Evolutionary conservation across 2,329 filamentous ascomycete genomes (phyloP).

Genomic region (Orbilia javanica): DNA sequence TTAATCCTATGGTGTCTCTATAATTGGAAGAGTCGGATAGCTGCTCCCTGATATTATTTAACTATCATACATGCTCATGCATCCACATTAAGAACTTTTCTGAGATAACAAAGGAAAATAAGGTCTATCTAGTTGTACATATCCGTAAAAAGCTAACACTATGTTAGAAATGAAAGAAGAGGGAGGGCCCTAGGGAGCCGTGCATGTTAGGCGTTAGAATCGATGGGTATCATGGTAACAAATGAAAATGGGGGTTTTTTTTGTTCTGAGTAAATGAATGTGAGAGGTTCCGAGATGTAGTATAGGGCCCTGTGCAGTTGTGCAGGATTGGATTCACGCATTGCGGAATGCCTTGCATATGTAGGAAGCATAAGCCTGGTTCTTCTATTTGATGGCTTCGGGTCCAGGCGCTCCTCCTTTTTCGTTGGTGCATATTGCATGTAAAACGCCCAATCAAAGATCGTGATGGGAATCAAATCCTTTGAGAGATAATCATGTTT

Average conservation of each 20-base stretch:
- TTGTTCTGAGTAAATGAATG: not conserved
- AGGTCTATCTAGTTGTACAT: not conserved
- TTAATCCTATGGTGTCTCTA: not conserved
- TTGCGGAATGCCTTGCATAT: not conserved
- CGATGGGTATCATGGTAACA: not conserved
- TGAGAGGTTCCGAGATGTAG: not conserved
- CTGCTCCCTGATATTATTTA: not conserved
- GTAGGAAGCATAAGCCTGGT: not conserved
- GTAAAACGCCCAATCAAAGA: not conserved
- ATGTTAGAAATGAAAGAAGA: too few species aligned
- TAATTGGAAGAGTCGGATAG: not conserved
- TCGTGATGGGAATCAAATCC: not conserved
- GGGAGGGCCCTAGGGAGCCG: too few species aligned
- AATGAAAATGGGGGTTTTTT: constrained; percentile 12
- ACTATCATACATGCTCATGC: constrained; percentile 6
- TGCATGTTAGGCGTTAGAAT: too few species aligned
- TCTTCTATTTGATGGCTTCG: not conserved
- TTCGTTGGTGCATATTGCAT: not conserved
- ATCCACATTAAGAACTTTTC: not conserved
- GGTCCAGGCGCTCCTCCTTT: not conserved
- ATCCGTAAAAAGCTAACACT: not conserved
- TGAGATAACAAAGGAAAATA: constrained; percentile 6
- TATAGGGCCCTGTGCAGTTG: too few species aligned
- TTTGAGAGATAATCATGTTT: not conserved
- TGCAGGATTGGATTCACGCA: not conserved